These are phyloP conservation scores for Leptographium wingfieldii DNA, from an alignment of 2,329 filamentous ascomycete species.

Conservation along the genomic window DNA sequence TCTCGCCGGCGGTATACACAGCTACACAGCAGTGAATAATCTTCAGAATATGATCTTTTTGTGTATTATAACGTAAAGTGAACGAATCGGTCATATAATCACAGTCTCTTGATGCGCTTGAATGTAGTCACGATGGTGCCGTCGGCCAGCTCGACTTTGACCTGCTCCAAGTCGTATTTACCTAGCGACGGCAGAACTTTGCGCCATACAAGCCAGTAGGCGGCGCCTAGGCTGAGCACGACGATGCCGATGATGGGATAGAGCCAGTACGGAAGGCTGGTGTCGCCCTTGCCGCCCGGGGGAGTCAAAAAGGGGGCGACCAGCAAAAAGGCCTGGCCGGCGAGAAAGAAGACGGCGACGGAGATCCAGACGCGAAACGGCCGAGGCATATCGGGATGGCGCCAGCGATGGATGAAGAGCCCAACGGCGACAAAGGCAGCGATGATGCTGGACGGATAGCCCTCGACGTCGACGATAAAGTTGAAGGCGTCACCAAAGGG, in stretches of 20 bases:
- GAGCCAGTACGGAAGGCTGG: slow-evolving; percentile 28
- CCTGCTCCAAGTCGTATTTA: slow-evolving; percentile 32
- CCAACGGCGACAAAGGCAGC: slow-evolving; percentile 39
- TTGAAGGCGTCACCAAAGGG: slow-evolving; percentile 43
- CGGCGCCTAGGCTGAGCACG: slow-evolving; percentile 22
- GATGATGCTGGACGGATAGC: slow-evolving; percentile 34
- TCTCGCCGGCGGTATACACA: too few relatives aligned
- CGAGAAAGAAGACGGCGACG: slow-evolving; percentile 32
- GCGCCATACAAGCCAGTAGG: slow-evolving; percentile 21
- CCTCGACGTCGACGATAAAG: slow-evolving; percentile 39
- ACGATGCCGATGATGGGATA: slow-evolving; percentile 28
- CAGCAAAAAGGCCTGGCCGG: slow-evolving; percentile 27
- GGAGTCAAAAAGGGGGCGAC: slow-evolving; percentile 33
- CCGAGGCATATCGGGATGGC: slow-evolving; percentile 32
- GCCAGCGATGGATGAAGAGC: slow-evolving; percentile 21
- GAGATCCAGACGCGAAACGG: slow-evolving; percentile 42
- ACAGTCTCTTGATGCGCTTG: slow-evolving; percentile 3
- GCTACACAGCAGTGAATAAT: not conserved
- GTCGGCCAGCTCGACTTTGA: slow-evolving; percentile 14
- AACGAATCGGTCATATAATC: not conserved
- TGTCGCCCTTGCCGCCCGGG: slow-evolving; percentile 25
- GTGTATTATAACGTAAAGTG: not conserved
- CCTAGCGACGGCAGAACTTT: slow-evolving; percentile 27
- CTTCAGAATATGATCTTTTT: not conserved
- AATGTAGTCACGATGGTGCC: slow-evolving; percentile 16